Conservation (phyloP, 1,284 basidiomycete species). For the Cerioporus squamosus region DNA sequence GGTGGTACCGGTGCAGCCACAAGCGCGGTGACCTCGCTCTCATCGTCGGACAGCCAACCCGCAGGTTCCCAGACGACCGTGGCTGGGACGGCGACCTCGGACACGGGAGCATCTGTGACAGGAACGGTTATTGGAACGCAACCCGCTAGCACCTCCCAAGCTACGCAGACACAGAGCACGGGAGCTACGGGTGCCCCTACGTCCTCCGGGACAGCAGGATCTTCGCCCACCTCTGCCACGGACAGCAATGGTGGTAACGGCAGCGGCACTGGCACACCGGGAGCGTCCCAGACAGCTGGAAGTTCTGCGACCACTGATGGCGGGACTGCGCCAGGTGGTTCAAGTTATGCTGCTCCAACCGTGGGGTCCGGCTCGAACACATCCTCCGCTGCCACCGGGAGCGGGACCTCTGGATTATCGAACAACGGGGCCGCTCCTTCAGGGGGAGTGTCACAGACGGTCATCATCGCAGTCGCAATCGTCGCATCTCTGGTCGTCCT, state of each 20-base stretch:
- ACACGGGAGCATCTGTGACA: neutral
- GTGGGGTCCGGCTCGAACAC: neutral
- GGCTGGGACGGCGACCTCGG: no score
- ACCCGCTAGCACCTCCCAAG: neutral
- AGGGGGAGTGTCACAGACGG: conserved; percentile 25
- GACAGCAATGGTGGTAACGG: neutral
- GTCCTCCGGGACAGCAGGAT: neutral
- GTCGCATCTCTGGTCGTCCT: conserved; percentile 29
- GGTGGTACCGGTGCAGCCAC: neutral
- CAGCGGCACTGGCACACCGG: neutral
- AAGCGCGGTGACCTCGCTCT: neutral
- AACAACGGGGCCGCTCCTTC: neutral
- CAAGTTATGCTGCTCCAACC: neutral
- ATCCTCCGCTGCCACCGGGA: neutral
- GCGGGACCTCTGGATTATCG: neutral
- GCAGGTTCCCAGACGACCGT: neutral
- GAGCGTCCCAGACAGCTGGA: no score
- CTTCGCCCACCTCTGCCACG: neutral
- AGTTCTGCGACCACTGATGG: no score
- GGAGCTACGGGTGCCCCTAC: neutral
- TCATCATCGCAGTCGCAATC: conserved; percentile 33
- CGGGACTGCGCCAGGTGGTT: no score
- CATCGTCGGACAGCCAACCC: neutral
- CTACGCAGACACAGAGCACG: neutral
- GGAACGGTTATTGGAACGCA: neutral